Percentiles rank a stretch among this genome's conserved stretches.
Evolutionary conservation across 345 rosid species (phyloP).

Genomic region (Sonneratia alba): DNA sequence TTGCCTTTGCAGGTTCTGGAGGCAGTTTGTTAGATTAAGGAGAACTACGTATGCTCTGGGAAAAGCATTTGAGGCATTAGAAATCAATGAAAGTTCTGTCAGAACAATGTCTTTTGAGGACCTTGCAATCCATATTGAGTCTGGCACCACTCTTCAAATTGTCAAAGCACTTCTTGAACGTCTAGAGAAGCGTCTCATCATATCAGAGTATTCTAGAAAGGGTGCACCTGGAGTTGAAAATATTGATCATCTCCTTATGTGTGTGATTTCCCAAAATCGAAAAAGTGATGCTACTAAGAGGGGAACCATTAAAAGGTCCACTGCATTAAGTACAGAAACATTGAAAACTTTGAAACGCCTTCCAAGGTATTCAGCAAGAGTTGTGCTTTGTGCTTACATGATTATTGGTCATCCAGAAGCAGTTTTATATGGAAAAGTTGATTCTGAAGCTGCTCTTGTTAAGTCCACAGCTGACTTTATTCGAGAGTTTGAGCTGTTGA

Average conservation of each 20-base stretch:
- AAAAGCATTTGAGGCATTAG: background rate
- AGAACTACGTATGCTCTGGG: background rate
- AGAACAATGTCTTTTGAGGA: conserved; percentile 58
- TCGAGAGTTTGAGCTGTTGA: conserved; percentile 54
- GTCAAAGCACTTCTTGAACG: conserved; percentile 60
- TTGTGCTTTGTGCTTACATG: conserved; percentile 82
- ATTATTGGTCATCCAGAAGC: conserved; percentile 84
- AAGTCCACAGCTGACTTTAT: conserved; percentile 48
- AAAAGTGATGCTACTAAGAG: background rate
- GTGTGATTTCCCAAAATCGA: background rate
- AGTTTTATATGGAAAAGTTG: conserved; percentile 69
- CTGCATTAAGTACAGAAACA: conserved; percentile 20
- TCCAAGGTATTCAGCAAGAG: conserved; percentile 69
- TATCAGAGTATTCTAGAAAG: conserved; percentile 22
- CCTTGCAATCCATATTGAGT: conserved; percentile 55
- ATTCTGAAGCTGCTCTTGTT: conserved; percentile 56
- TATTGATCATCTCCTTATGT: conserved; percentile 1
- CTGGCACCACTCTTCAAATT: conserved; percentile 39
- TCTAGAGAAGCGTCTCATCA: conserved; percentile 50
- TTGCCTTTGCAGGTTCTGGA: background rate
- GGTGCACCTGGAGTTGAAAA: conserved; percentile 22
- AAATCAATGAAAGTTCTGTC: background rate
- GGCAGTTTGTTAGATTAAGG: background rate
- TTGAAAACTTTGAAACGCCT: conserved; percentile 24
- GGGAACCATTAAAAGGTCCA: conserved; percentile 4